phyloP scores from a whole-genome alignment of 495 filamentous ascomycete genomes.

The Xylaria sp. region DNA sequence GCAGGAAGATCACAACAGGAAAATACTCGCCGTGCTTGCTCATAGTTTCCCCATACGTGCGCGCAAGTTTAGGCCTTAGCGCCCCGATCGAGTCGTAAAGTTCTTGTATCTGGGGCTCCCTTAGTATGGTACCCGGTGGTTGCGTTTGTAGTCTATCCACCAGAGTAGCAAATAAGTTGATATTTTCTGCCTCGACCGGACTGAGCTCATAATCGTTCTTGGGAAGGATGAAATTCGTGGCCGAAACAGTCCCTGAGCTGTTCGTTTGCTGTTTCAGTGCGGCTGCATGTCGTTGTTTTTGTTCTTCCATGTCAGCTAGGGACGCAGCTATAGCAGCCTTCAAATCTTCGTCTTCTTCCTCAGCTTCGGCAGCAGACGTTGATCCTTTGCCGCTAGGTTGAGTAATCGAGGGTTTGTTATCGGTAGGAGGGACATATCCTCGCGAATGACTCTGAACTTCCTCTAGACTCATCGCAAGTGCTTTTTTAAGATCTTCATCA shows the following conservation, averaged over 20 bases:
- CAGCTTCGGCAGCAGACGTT: constrained; percentile 56
- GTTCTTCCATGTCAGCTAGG: constrained; percentile 96
- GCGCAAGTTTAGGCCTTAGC: constrained; percentile 89
- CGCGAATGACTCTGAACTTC: constrained; percentile 75
- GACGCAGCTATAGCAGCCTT: constrained; percentile 97
- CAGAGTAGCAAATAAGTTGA: constrained; percentile 92
- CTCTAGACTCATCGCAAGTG: constrained; percentile 94
- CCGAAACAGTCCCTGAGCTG: constrained; percentile 43
- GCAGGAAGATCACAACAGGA: constrained; percentile 9
- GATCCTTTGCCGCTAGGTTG: constrained; percentile 49
- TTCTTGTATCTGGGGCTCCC: constrained; percentile 97
- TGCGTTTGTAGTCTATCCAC: constrained; percentile 96
- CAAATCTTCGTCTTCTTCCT: constrained; percentile 90
- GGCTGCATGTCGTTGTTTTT: constrained; percentile 88
- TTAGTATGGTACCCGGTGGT: constrained; percentile 89
- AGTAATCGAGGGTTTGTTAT: constrained; percentile 41
- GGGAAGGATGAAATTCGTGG: constrained; percentile 60
- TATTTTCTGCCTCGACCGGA: constrained; percentile 93
- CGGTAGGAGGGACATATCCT: constrained; percentile 50
- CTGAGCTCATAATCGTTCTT: constrained; percentile 96
- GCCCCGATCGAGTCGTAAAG: constrained; percentile 95
- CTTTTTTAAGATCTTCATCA: constrained; percentile 92
- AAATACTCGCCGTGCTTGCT: constrained; percentile 87
- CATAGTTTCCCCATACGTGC: constrained; percentile 99
- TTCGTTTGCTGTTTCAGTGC: constrained; percentile 76